Evolutionary conservation across 768 basidiomycete genomes (phyloP), one percentile per base, ranked within the genome.

Genomic region (Candolleomyces eurysporus): DNA sequence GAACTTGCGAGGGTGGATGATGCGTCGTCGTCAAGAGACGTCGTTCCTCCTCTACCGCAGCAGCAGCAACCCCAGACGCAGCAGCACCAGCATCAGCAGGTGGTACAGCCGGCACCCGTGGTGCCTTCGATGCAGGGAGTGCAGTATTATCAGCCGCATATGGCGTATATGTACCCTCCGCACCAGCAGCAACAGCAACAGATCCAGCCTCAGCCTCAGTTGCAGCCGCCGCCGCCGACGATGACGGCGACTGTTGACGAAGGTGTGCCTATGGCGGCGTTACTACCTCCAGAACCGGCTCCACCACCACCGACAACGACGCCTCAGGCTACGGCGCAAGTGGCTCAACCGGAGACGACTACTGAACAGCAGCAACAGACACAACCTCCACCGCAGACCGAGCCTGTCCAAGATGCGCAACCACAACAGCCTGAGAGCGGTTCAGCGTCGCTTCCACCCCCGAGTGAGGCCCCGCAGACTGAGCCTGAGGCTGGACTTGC

Each of bases 1-100:
- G 90, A 90, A 69, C 76, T 91, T 51, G 85, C 83, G 14, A 82
- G 84, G 56, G 74, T 72, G 26, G 77, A 78, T 39, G 75, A 75
- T 36, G 71, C 22, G 13, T 30, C 59, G 42, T 43, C 5, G 42
- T 43, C 11, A 11, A 43, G n/a, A n/a, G 42, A 43, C 5, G n/a
- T 48, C 55, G 55, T 54, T 40, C 60, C 60, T 39, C 43, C 26
- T 22, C 40, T 52, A 58, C 40, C 56, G 8, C 57, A 31, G 46
- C 60, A 64, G 30, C 55, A 63, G 59, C 64, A 62, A 21, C 57
- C 43, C 16, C 48, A 53, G 19, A 32, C 52, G 14, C 54, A 50
- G 22, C 40, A 50, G 17, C 53, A 60, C 45, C 40, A 50, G 17
- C 53, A 60, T 45, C 16, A 13, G 4, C 52, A 54, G 30, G 16